Percentiles rank a stretch among this genome's conserved stretches.
phyloP scores from a whole-genome alignment of 1,139 yeast genomes.

The Kurtzmaniella quercitrusa region DNA sequence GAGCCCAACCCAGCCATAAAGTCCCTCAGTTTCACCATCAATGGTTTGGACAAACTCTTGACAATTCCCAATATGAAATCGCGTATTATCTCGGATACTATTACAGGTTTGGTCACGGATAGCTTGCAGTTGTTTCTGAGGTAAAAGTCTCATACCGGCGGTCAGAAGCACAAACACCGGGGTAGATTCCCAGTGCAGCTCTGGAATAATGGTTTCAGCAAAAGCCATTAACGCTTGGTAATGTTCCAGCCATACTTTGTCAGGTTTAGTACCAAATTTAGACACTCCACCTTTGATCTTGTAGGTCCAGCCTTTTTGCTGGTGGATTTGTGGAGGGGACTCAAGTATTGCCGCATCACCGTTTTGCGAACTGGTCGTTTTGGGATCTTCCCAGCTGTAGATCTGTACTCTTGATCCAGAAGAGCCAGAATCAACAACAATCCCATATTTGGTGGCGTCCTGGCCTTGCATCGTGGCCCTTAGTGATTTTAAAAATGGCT shows the following conservation, averaged over 20 bases:
- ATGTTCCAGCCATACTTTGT: conserved; percentile 58
- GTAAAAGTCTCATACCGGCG: conserved; percentile 75
- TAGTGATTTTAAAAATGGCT: too few relatives aligned
- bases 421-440: conserved; percentile 78
- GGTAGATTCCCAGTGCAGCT: conserved; percentile 47
- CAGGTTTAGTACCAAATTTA: conserved; percentile 40
- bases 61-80: conserved; percentile 51
- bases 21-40: conserved; percentile 78
- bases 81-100: conserved; percentile 42
- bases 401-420: conserved; percentile 75
- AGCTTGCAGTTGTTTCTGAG: conserved; percentile 39
- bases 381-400: conserved; percentile 60
- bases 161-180: conserved; percentile 76
- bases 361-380: conserved; percentile 14
- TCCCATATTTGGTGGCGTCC: conserved; percentile 45
- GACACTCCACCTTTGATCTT: conserved; percentile 74
- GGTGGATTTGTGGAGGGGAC: conserved; percentile 62
- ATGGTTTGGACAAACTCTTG: conserved; percentile 62
- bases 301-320: conserved; percentile 55
- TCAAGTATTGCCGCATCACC: conserved; percentile 22
- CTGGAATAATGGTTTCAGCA: conserved; percentile 60
- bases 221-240: conserved; percentile 50
- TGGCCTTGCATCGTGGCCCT: conserved; percentile 8
- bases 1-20: conserved; percentile 77
- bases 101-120: conserved; percentile 52